Conservation (phyloP, 306 rosid genomes). For the Cyamopsis tetragonoloba region DNA sequence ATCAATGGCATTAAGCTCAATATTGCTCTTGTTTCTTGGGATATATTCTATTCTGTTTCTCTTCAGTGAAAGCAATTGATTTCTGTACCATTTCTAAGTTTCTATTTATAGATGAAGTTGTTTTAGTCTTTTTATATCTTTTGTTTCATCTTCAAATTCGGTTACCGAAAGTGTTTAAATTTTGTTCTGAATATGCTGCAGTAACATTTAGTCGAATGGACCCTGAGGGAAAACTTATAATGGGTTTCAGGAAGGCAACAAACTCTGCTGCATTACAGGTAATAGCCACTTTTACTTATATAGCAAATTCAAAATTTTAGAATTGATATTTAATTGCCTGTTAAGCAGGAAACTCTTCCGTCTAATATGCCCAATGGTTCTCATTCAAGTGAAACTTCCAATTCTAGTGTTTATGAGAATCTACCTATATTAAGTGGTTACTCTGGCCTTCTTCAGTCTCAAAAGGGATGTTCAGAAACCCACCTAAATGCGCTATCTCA, state of each 20-base stretch:
- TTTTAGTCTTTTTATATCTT: not conserved
- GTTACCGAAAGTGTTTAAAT: not conserved
- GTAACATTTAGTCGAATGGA: slow-evolving; percentile 99
- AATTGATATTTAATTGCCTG: slow-evolving; percentile 46
- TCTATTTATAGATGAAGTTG: not conserved
- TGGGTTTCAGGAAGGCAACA: slow-evolving; percentile 94
- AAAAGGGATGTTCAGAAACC: slow-evolving; percentile 74
- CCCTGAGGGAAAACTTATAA: slow-evolving; percentile 96
- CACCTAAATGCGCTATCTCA: slow-evolving; percentile 65
- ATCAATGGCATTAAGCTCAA: not conserved
- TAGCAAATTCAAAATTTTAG: slow-evolving; percentile 32
- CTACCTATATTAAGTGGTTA: slow-evolving; percentile 89
- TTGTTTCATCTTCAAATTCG: slow-evolving; percentile 13
- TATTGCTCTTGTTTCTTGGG: not conserved
- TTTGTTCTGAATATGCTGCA: slow-evolving; percentile 32
- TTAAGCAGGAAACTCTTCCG: slow-evolving; percentile 79
- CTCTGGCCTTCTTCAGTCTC: slow-evolving; percentile 93
- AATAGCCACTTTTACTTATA: slow-evolving; percentile 39
- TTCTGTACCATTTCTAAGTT: slow-evolving; percentile 11
- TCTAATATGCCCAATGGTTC: slow-evolving; percentile 70
- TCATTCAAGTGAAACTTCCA: slow-evolving; percentile 84
- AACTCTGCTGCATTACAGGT: slow-evolving; percentile 76
- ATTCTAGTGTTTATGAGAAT: slow-evolving; percentile 87
- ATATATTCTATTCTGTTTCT: slow-evolving; percentile 22
- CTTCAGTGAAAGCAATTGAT: slow-evolving; percentile 1